Percentiles rank a stretch among this genome's conserved stretches.
These are phyloP conservation scores for Boletus sp. DNA, from an alignment of 768 basidiomycete genomes.

Conservation along the genomic window DNA sequence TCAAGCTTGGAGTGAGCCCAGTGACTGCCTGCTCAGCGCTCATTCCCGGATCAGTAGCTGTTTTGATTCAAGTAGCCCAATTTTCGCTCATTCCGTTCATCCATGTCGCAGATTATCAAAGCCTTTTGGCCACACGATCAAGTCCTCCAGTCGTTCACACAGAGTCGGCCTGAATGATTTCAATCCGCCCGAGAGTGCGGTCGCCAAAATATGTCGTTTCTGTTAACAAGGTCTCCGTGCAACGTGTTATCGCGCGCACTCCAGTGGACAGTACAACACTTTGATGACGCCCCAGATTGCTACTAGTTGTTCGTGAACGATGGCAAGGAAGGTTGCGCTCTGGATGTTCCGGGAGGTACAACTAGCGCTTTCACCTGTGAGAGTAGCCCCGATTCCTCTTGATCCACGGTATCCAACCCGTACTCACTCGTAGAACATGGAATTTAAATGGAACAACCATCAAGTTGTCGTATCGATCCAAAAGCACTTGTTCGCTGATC, in stretches of 20 bases:
- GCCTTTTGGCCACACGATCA: slow-evolving; percentile 3
- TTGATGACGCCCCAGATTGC: slow-evolving; percentile 1
- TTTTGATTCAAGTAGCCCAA: no score
- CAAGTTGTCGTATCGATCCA: not conserved
- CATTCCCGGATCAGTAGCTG: no score
- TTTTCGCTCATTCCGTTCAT: no score
- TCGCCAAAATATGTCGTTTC: not conserved
- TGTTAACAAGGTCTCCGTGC: not conserved
- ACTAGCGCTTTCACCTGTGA: no score
- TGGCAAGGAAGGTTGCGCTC: not conserved
- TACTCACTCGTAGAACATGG: slow-evolving; percentile 2
- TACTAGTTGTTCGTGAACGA: slow-evolving; percentile 7
- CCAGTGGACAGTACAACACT: slow-evolving; percentile 4
- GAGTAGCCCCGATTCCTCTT: not conserved
- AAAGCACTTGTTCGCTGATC: not conserved
- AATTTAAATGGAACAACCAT: not conserved
- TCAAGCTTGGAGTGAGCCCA: no score
- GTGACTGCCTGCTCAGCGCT: no score
- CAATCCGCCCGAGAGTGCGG: not conserved
- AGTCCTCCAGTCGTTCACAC: not conserved
- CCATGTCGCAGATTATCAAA: not conserved
- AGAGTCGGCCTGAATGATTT: not conserved
- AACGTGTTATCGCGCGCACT: not conserved
- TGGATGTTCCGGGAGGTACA: not conserved
- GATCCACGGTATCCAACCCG: not conserved